Evolutionary conservation across 1,284 basidiomycete species (phyloP), one percentile per base, ranked within the genome.

Genomic region (Apiotrichum brassicae): DNA sequence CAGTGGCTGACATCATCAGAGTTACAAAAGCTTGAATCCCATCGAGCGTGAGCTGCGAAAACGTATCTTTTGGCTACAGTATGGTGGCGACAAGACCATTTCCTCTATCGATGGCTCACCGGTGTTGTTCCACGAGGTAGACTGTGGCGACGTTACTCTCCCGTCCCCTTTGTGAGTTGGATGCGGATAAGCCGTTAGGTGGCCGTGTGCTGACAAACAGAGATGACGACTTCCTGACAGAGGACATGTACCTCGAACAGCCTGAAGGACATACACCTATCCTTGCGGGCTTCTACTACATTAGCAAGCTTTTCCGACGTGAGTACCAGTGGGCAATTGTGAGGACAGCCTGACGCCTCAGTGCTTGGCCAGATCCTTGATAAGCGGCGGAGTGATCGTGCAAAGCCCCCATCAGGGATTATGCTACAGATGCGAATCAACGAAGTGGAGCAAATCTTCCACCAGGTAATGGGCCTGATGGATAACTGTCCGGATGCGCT

Each of bases 81-180:
- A 88, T 62, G 86, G 84, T 68, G 86, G 85, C 60, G 87, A 90
- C 71, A 88, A 88, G 72, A 88, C 86, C n/a, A 85, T 85, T 81
- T 84, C 84, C 39, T 84, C 89, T 22, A 76, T 90, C 34, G 56
- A 64, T 8, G 85, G 85, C 12, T 78, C 84, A 46, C 85, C 87
- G 25, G 85, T 89, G 53, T 85, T 82, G 65, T 77, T 88, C 62
- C 81, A 86, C 48, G 86, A 90, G 64, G 86, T 88, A 64, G 88
- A 91, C 65, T 88, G 85, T 68, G 46, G 46, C 19, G 62, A 63
- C 19, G 58, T 69, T 12, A 53, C 51, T 0, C 50, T 67, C 0
- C 70, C 68, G 0, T 56, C 57, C 11, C 57, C 64, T 24, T 33
- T 68, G 62, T 67, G 37, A 58, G 65, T 54, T 11, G 4, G 16